Evolutionary conservation across 1,139 yeast genomes (phyloP).

Genomic region (Diutina catenulata): DNA sequence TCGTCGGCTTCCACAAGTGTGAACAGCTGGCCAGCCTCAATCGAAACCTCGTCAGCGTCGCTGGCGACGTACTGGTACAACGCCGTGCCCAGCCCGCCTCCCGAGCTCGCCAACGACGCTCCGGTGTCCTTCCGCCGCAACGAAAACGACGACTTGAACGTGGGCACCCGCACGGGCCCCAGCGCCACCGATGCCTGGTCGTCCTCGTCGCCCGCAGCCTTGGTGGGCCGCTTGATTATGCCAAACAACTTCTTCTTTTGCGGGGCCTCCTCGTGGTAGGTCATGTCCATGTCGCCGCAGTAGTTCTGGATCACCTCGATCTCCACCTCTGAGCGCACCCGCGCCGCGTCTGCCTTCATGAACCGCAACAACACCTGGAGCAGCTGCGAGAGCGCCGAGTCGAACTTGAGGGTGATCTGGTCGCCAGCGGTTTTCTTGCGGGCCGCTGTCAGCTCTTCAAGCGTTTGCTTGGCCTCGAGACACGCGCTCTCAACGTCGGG

Average conservation of each 20-base stretch:
- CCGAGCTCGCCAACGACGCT: neutral
- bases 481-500: slow-evolving; percentile 32
- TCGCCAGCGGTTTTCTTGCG: slow-evolving; percentile 11
- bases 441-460: slow-evolving; percentile 33
- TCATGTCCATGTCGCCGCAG: slow-evolving; percentile 64
- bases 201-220: slow-evolving; percentile 6
- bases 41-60: slow-evolving; percentile 64
- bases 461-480: slow-evolving; percentile 33
- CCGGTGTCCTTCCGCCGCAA: neutral
- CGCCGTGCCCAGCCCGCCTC: slow-evolving; percentile 28
- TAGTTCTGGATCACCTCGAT: slow-evolving; percentile 83
- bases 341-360: slow-evolving; percentile 58
- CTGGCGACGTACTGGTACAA: slow-evolving; percentile 57
- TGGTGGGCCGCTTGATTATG: slow-evolving; percentile 22
- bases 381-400: slow-evolving; percentile 44
- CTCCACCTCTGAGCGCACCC: slow-evolving; percentile 73
- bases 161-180: slow-evolving; percentile 14
- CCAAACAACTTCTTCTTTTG: slow-evolving; percentile 43
- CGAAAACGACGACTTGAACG: neutral
- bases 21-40: slow-evolving; percentile 52
- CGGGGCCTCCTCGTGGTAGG: slow-evolving; percentile 28
- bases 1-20: slow-evolving; percentile 57
- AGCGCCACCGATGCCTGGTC: neutral
- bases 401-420: slow-evolving; percentile 37
- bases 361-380: slow-evolving; percentile 48